Base-by-base conservation (phyloP, 305 asterid genomes). In the Fraxinus paxiana region DNA sequence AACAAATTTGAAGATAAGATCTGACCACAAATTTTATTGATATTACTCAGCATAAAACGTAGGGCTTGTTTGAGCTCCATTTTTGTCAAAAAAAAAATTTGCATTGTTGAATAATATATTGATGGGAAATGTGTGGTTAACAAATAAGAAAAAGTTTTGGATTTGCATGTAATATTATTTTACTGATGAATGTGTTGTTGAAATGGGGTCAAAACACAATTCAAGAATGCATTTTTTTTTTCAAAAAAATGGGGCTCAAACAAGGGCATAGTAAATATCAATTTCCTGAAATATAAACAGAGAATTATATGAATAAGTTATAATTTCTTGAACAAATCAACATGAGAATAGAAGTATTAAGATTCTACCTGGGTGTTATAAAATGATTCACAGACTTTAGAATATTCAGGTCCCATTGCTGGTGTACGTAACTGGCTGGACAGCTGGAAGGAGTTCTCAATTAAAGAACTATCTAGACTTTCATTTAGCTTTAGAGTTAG, bases 311-410 rank as follows among this genome's bases (percentile, higher is more conserved):
- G 35, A 63, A 63, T 34, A 81, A 46, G 6, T 46, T 46, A 13
- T 46, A n/a, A 46, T 46, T 46, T 46, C 6, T 46, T 46, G 59
- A 46, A 78, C 77, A 75, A 9, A 56, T 65, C 48, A 3, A 75
- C 73, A 59, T 67, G 78, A 73, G 28, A 73, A 15, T 22, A 34
- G 33, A 71, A 76, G 71, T 24, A 77, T 67, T 51, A 73, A 73
- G 17, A 37, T 69, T 79, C 18, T 90, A 96, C 99, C 98, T 94
- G 99, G 79, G 86, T 84, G 84, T 92, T 95, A 73, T 89, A 83
- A 86, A 94, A 90, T 73, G 92, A 86, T 77, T 88, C 98, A 70
- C 77, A 74, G 59, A 92, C 89, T 77, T 89, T 90, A 72, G 83
- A 88, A 85, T 88, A 91, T 13, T 89, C 90, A 82, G 91, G 92